Conservation (phyloP, 2,329 filamentous ascomycete genomes). For the Neofusicoccum umdonicola region DNA sequence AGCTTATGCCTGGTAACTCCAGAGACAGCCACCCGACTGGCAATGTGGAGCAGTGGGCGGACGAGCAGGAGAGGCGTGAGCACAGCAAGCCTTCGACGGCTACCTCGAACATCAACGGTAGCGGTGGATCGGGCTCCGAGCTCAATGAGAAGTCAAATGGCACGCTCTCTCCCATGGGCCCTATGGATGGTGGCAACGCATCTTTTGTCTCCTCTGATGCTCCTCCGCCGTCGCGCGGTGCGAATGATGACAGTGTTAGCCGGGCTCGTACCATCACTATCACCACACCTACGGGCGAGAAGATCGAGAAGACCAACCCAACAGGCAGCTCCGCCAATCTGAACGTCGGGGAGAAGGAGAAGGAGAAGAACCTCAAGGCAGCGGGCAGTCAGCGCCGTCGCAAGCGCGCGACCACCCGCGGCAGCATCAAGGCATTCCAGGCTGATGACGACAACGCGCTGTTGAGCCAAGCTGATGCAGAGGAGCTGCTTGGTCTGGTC, state of each 20-base stretch:
- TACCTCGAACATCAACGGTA: not conserved
- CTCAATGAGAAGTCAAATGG: conserved; percentile 36
- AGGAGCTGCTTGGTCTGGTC: conserved; percentile 74
- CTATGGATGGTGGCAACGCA: not conserved
- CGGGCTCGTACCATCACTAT: conserved; percentile 38
- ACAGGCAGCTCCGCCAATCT: conserved; percentile 2
- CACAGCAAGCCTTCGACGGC: conserved; percentile 17
- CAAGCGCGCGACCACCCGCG: conserved; percentile 68
- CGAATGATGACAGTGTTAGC: conserved; percentile 14
- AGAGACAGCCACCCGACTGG: conserved; percentile 20
- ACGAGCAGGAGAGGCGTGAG: conserved; percentile 34
- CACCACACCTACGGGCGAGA: conserved; percentile 25
- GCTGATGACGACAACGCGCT: conserved; percentile 66
- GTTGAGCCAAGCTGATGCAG: conserved; percentile 71
- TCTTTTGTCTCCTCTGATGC: conserved; percentile 1
- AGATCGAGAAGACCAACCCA: not conserved
- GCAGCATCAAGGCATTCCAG: conserved; percentile 62
- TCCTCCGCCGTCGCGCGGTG: not conserved
- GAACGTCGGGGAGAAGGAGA: not conserved
- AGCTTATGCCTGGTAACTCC: not conserved
- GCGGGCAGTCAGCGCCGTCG: conserved; percentile 57
- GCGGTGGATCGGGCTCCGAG: conserved; percentile 7
- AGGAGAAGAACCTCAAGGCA: conserved; percentile 14
- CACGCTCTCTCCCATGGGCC: conserved; percentile 27
- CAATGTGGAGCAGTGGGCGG: conserved; percentile 38